phyloP scores from a whole-genome alignment of 768 basidiomycete genomes.

The Collybiopsis confluens region DNA sequence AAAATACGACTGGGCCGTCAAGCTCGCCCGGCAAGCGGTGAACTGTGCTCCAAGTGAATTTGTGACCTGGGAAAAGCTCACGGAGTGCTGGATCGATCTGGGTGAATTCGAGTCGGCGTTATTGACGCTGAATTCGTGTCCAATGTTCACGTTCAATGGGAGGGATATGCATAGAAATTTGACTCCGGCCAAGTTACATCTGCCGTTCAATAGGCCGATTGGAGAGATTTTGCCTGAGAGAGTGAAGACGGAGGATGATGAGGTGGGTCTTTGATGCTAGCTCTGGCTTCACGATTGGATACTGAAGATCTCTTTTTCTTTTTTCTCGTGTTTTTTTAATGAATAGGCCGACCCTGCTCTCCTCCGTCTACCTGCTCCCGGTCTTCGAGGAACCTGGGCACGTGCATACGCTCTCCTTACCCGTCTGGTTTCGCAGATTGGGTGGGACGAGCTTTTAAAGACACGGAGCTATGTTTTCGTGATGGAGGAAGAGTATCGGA shows the following conservation, averaged over 20 bases:
- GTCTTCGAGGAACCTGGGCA: conserved; percentile 93
- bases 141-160: conserved; percentile 99
- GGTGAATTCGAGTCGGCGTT: conserved; percentile 86
- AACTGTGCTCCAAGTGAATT: conserved; percentile 99
- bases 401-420: conserved; percentile 90
- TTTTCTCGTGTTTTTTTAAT: background rate
- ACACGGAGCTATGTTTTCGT: conserved; percentile 94
- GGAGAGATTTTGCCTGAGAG: conserved; percentile 88
- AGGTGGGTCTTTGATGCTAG: conserved; percentile 52
- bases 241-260: conserved; percentile 78
- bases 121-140: conserved; percentile 96
- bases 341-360: conserved; percentile 88
- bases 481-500: conserved; percentile 99
- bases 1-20: conserved; percentile 82
- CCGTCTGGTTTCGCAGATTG: conserved; percentile 87
- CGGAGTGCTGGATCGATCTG: conserved; percentile 89
- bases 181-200: conserved; percentile 72
- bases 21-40: conserved; percentile 90
- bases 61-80: conserved; percentile 97
- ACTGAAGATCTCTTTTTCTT: background rate
- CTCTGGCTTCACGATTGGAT: too few relatives aligned
- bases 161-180: conserved; percentile 88
- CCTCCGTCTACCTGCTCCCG: conserved; percentile 91
- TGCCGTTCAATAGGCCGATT: conserved; percentile 83
- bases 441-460: conserved; percentile 98